Conservation (phyloP, 441 rosid species). For the Adansonia gregorii region DNA sequence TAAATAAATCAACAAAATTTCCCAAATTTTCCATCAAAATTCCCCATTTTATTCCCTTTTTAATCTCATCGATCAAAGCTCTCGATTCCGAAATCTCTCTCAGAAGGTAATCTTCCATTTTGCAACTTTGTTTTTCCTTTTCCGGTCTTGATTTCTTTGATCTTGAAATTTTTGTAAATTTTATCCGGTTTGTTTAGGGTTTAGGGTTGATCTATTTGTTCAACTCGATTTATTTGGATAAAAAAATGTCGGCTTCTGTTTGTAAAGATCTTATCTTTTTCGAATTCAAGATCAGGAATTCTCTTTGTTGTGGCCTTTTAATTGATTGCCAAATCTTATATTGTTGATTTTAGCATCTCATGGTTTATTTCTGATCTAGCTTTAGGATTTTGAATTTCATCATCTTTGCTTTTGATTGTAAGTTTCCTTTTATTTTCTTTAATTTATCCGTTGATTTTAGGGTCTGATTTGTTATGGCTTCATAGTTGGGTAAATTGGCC, state of each 20-base stretch:
- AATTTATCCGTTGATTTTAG: not conserved
- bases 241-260: not conserved
- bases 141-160: not conserved
- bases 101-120: not conserved
- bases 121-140: not conserved
- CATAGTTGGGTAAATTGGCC: not conserved
- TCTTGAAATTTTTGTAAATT: not conserved
- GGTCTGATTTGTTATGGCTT: not conserved
- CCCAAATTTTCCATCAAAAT: not conserved
- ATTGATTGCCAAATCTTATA: not conserved
- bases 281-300: too few species aligned
- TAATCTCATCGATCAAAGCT: not conserved
- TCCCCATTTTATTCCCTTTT: not conserved
- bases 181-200: not conserved
- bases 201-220: not conserved
- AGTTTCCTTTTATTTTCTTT: not conserved
- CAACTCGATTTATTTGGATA: not conserved
- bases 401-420: not conserved
- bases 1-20: not conserved
- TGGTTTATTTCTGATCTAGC: not conserved
- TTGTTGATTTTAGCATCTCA: not conserved
- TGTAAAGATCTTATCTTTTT: not conserved
- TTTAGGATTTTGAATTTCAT: not conserved
- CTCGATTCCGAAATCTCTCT: not conserved
- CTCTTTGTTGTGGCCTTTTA: not conserved